Percentiles rank a stretch among this genome's conserved stretches.
These are phyloP conservation scores for Oxytropis ochrocephala DNA, from an alignment of 306 rosid genomes.

Conservation along the genomic window DNA sequence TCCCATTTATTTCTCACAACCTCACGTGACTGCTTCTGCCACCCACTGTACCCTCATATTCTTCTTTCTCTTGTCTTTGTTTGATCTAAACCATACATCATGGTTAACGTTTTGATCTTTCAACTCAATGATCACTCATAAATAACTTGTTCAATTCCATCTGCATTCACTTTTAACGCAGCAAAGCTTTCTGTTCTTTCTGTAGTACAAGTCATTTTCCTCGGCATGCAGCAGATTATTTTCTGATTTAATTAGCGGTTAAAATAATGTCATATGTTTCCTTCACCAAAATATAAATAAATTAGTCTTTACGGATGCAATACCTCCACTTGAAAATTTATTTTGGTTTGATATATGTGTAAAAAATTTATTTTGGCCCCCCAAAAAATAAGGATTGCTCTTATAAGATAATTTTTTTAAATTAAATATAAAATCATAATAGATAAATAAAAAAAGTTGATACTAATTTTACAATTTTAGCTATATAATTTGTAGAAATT, in stretches of 20 bases:
- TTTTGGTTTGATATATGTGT: no score
- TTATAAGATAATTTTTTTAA: no score
- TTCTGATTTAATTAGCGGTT: neutral
- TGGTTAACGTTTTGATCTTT: neutral
- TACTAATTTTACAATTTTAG: no score
- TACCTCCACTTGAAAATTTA: no score
- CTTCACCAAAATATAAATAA: no score
- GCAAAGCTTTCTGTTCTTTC: slow-evolving; percentile 12
- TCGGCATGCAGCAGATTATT: neutral
- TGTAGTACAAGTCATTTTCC: neutral
- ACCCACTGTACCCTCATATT: slow-evolving; percentile 5
- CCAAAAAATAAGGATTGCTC: no score
- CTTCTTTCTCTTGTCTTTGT: neutral
- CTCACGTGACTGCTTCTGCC: slow-evolving; percentile 21
- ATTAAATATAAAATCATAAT: no score
- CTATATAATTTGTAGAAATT: no score
- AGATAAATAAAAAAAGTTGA: no score
- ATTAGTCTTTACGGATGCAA: no score
- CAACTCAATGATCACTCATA: neutral
- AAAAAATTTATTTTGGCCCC: no score
- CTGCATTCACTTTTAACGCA: slow-evolving; percentile 4
- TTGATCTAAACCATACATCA: neutral
- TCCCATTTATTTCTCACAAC: neutral
- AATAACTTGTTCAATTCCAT: neutral
- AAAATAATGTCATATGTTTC: no score